Percentiles rank a stretch among this genome's conserved stretches.
These are phyloP conservation scores for Ceratocystis papillata DNA, from an alignment of 2,329 filamentous ascomycete species.

Conservation along the genomic window DNA sequence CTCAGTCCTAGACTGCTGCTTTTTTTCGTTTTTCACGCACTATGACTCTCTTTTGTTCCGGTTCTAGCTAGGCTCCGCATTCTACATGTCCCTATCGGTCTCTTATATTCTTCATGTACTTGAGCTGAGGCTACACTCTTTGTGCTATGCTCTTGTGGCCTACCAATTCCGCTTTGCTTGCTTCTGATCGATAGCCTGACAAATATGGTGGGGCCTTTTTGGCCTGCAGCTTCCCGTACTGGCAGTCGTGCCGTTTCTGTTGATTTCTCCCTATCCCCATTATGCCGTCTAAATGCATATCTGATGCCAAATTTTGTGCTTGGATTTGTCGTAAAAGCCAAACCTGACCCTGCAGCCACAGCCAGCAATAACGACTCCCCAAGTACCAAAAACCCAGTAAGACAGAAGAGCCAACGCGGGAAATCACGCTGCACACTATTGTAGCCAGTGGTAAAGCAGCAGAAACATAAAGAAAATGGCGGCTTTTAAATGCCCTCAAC, in stretches of 20 bases:
- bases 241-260: neutral
- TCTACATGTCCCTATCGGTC: neutral
- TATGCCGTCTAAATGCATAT: constrained; percentile 12
- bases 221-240: neutral
- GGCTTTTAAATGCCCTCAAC: neutral
- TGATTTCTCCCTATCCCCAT: neutral
- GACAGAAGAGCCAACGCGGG: neutral
- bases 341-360: neutral
- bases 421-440: neutral
- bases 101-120: neutral
- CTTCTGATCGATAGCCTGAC: neutral
- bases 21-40: neutral
- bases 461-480: neutral
- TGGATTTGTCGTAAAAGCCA: neutral
- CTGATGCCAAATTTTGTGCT: constrained; percentile 1
- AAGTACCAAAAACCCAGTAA: neutral
- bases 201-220: neutral
- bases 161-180: neutral
- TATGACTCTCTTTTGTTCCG: neutral
- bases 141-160: neutral
- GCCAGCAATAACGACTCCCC: no score
- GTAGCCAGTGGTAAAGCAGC: neutral
- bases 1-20: no score
- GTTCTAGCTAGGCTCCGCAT: neutral
- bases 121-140: neutral